Conservation (phyloP, 2,329 filamentous ascomycete genomes). For the Aureobasidium sp. region DNA sequence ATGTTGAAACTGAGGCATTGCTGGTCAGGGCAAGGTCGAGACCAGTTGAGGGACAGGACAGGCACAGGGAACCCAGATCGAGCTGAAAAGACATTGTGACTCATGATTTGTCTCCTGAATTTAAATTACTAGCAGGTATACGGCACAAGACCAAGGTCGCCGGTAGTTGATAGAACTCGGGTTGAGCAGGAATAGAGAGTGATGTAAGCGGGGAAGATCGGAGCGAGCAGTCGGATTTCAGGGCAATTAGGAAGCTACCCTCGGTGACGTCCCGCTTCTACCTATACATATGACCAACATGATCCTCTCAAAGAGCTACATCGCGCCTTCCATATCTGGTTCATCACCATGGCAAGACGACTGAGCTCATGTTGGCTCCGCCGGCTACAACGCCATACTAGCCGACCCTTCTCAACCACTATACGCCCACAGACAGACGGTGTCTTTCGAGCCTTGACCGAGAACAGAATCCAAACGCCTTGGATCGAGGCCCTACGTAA, state of each 20-base stretch:
- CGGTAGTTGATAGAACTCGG: background rate
- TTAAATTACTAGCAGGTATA: background rate
- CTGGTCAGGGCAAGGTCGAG: constrained; percentile 1
- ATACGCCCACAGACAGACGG: constrained; percentile 42
- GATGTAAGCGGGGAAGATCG: constrained; percentile 13
- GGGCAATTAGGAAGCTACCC: background rate
- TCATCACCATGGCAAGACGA: constrained; percentile 2
- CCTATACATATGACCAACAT: constrained; percentile 3
- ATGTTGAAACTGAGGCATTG: background rate
- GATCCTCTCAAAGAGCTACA: background rate
- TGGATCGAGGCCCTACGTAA: constrained; percentile 60
- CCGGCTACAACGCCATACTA: background rate
- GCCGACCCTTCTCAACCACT: background rate
- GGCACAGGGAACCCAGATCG: background rate
- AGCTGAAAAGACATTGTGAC: background rate
- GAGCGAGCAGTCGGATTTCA: background rate
- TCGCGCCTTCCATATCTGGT: background rate
- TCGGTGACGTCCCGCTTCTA: background rate
- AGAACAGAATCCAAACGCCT: constrained; percentile 56
- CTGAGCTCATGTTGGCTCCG: background rate
- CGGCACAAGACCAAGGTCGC: background rate
- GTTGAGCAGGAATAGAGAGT: background rate
- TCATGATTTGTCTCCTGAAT: background rate
- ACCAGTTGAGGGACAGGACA: constrained; percentile 6
- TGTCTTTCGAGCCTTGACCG: constrained; percentile 53